A percentile compares a stretch with the other conserved stretches of the same genome.
Conservation (phyloP, 306 rosid species). For the Lathyrus aphaca region DNA sequence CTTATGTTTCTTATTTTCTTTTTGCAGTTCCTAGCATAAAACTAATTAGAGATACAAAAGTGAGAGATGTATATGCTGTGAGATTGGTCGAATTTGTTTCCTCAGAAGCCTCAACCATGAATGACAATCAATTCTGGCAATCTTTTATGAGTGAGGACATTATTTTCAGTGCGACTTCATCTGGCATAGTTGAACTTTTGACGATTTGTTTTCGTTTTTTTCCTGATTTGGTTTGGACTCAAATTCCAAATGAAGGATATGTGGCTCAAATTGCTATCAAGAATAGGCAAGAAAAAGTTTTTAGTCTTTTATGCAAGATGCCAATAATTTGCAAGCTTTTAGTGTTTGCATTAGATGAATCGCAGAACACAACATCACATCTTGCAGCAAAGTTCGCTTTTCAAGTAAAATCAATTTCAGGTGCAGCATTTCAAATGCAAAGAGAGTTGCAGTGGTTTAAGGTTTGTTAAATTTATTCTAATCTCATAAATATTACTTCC, state of each 20-base stretch:
- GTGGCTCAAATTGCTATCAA: slow-evolving; percentile 46
- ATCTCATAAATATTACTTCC: background rate
- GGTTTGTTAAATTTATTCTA: slow-evolving; percentile 37
- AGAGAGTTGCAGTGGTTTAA: slow-evolving; percentile 57
- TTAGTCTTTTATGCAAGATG: slow-evolving; percentile 45
- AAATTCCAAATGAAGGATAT: slow-evolving; percentile 40
- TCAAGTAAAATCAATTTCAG: slow-evolving; percentile 47
- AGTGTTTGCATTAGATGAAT: slow-evolving; percentile 32
- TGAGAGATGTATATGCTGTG: slow-evolving; percentile 46
- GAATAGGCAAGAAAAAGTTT: slow-evolving; percentile 53
- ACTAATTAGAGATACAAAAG: slow-evolving; percentile 48
- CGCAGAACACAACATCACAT: slow-evolving; percentile 54
- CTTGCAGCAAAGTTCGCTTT: slow-evolving; percentile 53
- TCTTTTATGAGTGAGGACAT: slow-evolving; percentile 34
- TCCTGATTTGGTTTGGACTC: slow-evolving; percentile 55
- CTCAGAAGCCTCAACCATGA: slow-evolving; percentile 27
- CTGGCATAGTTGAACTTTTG: slow-evolving; percentile 57
- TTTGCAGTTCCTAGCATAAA: slow-evolving; percentile 55
- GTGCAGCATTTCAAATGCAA: slow-evolving; percentile 67
- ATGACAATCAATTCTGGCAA: slow-evolving; percentile 36
- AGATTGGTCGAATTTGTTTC: slow-evolving; percentile 48
- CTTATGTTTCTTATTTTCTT: slow-evolving; percentile 12
- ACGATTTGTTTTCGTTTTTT: slow-evolving; percentile 43
- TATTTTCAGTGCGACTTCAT: slow-evolving; percentile 38
- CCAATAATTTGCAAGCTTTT: slow-evolving; percentile 42